Percentiles rank a stretch among this genome's conserved stretches.
Conservation (phyloP, 2,329 filamentous ascomycete species). For the Fusarium subtropicale region DNA sequence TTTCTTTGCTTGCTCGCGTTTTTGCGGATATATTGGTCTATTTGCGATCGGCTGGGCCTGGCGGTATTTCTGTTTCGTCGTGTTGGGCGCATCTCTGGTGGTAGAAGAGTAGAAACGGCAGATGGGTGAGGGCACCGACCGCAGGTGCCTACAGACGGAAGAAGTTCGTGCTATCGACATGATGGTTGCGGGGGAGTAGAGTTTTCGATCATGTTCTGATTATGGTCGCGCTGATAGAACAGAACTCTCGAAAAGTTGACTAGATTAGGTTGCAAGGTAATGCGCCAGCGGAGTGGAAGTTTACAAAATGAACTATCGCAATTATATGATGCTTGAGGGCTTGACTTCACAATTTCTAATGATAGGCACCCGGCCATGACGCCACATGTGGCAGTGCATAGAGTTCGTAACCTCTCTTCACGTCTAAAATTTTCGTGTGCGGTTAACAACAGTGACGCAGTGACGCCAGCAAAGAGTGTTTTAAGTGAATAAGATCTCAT, state of each 20-base stretch:
- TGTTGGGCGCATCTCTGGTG: conserved; percentile 11
- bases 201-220: conserved; percentile 31
- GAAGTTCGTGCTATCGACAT: conserved; percentile 45
- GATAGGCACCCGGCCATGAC: background rate
- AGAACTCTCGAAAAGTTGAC: background rate
- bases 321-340: conserved; percentile 2
- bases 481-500: background rate
- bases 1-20: background rate
- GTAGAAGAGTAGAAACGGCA: conserved; percentile 30
- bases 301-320: conserved; percentile 4
- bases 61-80: background rate
- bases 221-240: background rate
- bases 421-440: background rate
- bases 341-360: background rate
- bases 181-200: conserved; percentile 13
- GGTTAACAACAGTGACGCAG: background rate
- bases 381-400: conserved; percentile 26
- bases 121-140: conserved; percentile 17
- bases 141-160: conserved; percentile 26
- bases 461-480: background rate
- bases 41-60: background rate
- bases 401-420: background rate
- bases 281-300: background rate
- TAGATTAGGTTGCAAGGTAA: background rate
- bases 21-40: background rate